Conservation (phyloP, 1,284 basidiomycete genomes). For the Boletus semigastroideus region DNA sequence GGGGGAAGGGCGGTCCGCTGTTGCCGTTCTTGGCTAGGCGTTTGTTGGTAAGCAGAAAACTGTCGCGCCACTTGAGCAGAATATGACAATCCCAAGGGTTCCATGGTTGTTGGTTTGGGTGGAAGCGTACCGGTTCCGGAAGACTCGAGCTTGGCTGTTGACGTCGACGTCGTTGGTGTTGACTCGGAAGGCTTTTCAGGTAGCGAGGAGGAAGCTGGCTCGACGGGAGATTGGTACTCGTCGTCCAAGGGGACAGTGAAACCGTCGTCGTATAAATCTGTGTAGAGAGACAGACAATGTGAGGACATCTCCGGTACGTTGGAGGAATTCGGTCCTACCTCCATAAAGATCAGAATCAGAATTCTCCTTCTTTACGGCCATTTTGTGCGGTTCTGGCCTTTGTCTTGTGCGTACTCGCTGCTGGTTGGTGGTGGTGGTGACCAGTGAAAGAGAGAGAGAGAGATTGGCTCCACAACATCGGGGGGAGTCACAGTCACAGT, state of each 20-base stretch:
- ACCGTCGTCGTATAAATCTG: constrained; percentile 45
- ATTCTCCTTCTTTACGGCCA: constrained; percentile 28
- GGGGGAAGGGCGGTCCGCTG: constrained; percentile 36
- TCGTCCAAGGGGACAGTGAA: constrained; percentile 38
- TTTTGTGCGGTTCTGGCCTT: background rate
- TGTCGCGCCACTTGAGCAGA: constrained; percentile 72
- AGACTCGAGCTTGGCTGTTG: constrained; percentile 19
- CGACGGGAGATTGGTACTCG: constrained; percentile 28
- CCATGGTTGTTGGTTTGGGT: constrained; percentile 27
- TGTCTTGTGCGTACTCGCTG: too few species aligned
- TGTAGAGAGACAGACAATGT: background rate
- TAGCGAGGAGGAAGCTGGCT: constrained; percentile 13
- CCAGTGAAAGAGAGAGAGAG: too few species aligned
- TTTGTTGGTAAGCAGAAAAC: constrained; percentile 66
- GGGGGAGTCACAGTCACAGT: too few species aligned
- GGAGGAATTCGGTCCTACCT: constrained; percentile 20
- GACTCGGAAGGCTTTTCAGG: constrained; percentile 12
- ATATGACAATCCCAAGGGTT: constrained; percentile 43
- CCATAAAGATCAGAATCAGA: constrained; percentile 40
- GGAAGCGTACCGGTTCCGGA: constrained; percentile 32
- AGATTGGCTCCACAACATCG: too few species aligned
- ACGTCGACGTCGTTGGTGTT: constrained; percentile 3
- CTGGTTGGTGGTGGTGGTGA: too few species aligned
- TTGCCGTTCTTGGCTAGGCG: constrained; percentile 65
- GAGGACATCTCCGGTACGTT: constrained; percentile 1